A percentile compares a stretch with the other conserved stretches of the same genome.
Conservation (phyloP, 306 rosid genomes). For the Gastrolobium villosum region DNA sequence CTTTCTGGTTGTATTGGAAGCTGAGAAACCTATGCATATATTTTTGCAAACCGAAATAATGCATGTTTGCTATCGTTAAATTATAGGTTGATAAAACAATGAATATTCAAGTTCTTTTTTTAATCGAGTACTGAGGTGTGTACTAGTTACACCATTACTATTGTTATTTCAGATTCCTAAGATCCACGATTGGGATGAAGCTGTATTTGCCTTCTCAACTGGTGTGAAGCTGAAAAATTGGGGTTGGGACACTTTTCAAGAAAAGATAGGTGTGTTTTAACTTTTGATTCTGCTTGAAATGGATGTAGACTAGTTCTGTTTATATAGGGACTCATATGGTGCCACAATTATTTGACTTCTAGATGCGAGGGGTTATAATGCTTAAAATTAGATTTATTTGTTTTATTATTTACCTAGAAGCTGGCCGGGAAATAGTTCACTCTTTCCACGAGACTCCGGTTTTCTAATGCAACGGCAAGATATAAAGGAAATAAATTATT, state of each 20-base stretch:
- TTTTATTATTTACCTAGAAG: background rate
- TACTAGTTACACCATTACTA: background rate
- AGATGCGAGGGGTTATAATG: background rate
- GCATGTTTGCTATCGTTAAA: constrained; percentile 10
- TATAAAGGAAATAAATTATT: background rate
- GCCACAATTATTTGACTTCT: background rate
- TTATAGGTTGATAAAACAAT: background rate
- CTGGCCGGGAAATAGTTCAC: background rate
- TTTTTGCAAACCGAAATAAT: constrained; percentile 1
- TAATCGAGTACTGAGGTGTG: background rate
- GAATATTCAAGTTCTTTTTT: background rate
- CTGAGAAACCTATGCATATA: constrained; percentile 12
- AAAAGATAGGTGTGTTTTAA: background rate
- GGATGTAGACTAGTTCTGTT: too few species aligned
- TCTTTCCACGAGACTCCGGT: background rate
- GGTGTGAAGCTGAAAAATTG: background rate
- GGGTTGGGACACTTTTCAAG: background rate
- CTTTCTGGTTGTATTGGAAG: constrained; percentile 21
- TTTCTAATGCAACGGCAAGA: background rate
- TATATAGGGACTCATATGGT: background rate
- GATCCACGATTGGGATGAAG: background rate
- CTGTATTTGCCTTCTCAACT: background rate
- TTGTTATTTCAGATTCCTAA: constrained; percentile 26
- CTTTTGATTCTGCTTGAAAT: background rate
- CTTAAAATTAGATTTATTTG: background rate